Percentiles rank a stretch among this genome's conserved stretches.
Evolutionary conservation across 345 rosid species (phyloP).

Genomic region (Populus nigra): DNA sequence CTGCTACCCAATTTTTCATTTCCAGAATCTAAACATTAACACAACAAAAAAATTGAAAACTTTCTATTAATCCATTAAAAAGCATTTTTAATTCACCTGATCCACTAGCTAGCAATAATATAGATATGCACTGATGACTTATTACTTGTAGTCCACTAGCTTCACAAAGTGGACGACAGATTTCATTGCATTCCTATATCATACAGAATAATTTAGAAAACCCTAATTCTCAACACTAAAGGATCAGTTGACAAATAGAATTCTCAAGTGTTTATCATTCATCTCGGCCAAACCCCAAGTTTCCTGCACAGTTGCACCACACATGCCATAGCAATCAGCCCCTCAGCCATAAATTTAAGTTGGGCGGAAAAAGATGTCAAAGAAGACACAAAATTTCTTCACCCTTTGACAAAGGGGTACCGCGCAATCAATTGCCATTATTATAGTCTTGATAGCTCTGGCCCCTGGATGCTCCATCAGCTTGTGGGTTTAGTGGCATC

Average conservation of each 20-base stretch:
- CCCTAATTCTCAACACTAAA: not conserved
- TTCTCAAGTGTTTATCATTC: not conserved
- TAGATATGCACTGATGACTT: not conserved
- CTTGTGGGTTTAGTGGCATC: too few relatives aligned
- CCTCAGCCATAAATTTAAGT: too few relatives aligned
- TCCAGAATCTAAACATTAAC: not conserved
- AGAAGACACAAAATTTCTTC: not conserved
- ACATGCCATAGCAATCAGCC: too few relatives aligned
- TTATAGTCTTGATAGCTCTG: not conserved
- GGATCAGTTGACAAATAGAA: not conserved
- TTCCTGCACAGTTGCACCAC: not conserved
- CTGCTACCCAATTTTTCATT: not conserved
- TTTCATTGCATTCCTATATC: not conserved
- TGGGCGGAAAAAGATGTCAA: not conserved
- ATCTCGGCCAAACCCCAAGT: not conserved
- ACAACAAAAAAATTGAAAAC: not conserved
- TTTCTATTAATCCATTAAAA: not conserved
- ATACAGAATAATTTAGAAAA: not conserved
- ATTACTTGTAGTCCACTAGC: not conserved
- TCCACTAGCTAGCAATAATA: not conserved
- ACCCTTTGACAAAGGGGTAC: not conserved
- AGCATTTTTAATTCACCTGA: not conserved
- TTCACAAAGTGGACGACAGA: not conserved
- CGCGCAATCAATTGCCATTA: not conserved
- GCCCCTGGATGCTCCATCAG: not conserved